Evolutionary conservation across 495 filamentous ascomycete genomes (phyloP), one percentile per base, ranked within the genome.

Genomic region (Aspergillus indologenus): DNA sequence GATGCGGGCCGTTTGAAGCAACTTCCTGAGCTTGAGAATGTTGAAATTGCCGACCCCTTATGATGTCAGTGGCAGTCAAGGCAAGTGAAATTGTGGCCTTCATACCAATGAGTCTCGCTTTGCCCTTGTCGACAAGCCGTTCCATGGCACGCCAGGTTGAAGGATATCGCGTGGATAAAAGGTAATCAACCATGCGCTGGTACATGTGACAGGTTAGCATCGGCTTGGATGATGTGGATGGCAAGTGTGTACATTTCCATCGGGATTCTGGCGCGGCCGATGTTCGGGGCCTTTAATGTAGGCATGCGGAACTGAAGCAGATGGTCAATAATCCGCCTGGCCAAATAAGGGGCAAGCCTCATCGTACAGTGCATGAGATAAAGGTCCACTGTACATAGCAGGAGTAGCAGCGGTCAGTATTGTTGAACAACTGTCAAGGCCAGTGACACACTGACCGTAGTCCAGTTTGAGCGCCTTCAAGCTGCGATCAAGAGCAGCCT

Each of bases 31-130:
- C 31, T 53, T 53, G 50, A 40, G 23, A 8, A 20, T 19, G 18
- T 42, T 53, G 50, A 53, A 53, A n/a, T 53, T 53, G 50, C 26
- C 23, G 11, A 53, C 50, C 9, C 50, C 50, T 53, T 40, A 11
- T 14, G 34, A 40, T 40, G 34, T 40, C 7, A 40, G 34, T 9
- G 12, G 34, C 12, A 15, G 6, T 1, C 14, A 23, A 22, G 6
- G 18, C 23, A 53, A 53, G 50, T 53, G 24, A 12, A 14, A 52
- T 12, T 53, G 40, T 19, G 49, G 5, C 11, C 11, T 29, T 7
- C 19, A 42, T 53, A 53, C 50, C 50, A 1, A 53, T 53, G 14
- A 18, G 26, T 42, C 15, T 53, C 15, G 26, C 17, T 53, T 53
- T 53, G 18, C 50, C 50, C 22, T 40, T 53, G 18, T 53, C 50